A percentile compares a stretch with the other conserved stretches of the same genome.
These are phyloP conservation scores for Aphanomyces cochlioides DNA, from an alignment of 352 stramenopile genomes.

Conservation along the genomic window DNA sequence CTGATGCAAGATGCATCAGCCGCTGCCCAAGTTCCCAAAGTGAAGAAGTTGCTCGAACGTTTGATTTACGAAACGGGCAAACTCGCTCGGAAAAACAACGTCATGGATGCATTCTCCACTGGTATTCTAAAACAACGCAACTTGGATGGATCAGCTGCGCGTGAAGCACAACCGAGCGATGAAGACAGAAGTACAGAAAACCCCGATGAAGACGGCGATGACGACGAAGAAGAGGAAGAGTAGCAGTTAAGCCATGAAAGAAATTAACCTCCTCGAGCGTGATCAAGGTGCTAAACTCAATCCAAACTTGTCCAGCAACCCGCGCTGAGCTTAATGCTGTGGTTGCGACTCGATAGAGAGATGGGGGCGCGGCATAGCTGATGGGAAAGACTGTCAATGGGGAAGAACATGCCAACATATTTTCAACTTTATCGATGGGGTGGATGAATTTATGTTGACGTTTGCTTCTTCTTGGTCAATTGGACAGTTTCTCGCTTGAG, in stretches of 20 bases:
- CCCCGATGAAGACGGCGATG: background rate
- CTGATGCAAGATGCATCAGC: slow-evolving; percentile 51
- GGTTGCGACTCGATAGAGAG: no score
- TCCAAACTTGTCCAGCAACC: no score
- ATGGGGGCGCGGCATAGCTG: no score
- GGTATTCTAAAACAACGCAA: slow-evolving; percentile 61
- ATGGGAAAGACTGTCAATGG: no score
- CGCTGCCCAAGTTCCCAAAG: slow-evolving; percentile 52
- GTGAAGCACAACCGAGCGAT: background rate
- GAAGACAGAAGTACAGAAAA: slow-evolving; percentile 10
- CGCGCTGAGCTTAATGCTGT: no score
- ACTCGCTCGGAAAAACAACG: slow-evolving; percentile 48
- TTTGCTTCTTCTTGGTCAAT: slow-evolving; percentile 94
- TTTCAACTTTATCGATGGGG: no score
- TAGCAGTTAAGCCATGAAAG: no score
- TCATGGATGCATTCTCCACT: slow-evolving; percentile 56
- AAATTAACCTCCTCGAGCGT: no score
- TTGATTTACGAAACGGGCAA: slow-evolving; percentile 59
- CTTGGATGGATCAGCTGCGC: slow-evolving; percentile 62
- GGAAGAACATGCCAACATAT: no score
- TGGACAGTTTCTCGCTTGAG: slow-evolving; percentile 92
- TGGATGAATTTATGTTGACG: slow-evolving; percentile 49
- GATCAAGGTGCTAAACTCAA: no score
- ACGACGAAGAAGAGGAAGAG: slow-evolving; percentile 6
- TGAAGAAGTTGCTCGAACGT: slow-evolving; percentile 58